phyloP scores from a whole-genome alignment of 2,329 filamentous ascomycete species.

The Keithomyces neogunnii region DNA sequence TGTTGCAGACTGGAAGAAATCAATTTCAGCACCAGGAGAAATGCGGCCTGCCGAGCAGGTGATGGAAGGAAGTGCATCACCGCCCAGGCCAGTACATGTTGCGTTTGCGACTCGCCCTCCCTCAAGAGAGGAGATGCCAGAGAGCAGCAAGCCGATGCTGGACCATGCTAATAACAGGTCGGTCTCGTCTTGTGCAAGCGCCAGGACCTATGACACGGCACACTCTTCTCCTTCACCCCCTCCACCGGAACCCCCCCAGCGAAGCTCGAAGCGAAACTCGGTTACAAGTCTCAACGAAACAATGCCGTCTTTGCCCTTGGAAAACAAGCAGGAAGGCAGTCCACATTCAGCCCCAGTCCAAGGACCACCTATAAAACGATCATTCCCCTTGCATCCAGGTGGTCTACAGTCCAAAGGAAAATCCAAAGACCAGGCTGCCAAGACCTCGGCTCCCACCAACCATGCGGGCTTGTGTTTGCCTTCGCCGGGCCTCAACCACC shows the following conservation, averaged over 20 bases:
- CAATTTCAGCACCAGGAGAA: neutral
- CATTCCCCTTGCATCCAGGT: conserved; percentile 1
- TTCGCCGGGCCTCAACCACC: conserved; percentile 1
- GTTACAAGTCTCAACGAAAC: conserved; percentile 6
- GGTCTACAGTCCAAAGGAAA: neutral
- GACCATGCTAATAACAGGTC: conserved; percentile 10
- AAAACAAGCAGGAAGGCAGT: neutral
- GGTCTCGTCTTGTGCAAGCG: conserved; percentile 6
- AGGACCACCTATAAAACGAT: neutral
- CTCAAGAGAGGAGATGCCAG: neutral
- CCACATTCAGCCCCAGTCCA: neutral
- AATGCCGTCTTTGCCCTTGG: conserved; percentile 2
- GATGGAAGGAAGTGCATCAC: neutral
- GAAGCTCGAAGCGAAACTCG: conserved; percentile 19
- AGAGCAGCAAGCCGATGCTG: neutral
- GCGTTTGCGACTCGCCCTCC: neutral
- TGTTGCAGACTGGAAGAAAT: neutral
- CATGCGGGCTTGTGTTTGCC: neutral
- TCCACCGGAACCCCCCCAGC: conserved; percentile 19
- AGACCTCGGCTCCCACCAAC: neutral
- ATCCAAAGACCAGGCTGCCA: neutral
- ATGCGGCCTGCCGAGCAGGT: neutral
- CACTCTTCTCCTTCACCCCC: conserved; percentile 8
- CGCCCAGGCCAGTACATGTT: neutral
- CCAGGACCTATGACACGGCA: conserved; percentile 8